Evolutionary conservation across 2,329 filamentous ascomycete species (phyloP), one percentile per base, ranked within the genome.

Genomic region (Alternaria rosae): DNA sequence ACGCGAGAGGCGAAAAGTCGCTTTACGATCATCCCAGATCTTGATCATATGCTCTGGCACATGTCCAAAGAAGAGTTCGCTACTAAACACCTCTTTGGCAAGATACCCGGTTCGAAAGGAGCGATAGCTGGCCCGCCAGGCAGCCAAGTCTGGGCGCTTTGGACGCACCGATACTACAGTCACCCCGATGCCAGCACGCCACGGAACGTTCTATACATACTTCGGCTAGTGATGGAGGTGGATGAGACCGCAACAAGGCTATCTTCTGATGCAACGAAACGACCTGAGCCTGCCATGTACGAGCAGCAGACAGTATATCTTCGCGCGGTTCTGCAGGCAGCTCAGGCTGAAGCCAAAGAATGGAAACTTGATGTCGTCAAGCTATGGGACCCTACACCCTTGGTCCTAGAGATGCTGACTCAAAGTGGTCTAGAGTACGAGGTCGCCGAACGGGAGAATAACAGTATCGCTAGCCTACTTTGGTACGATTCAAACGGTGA

Each of bases 31-130:
- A 69, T 87, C 54, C 91, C 92, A 0, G 87, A 91, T 71, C 76
- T 85, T 58, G 85, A 89, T 53, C 86, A 88, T 17, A 84, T 93
- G 70, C 78, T 85, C 59, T 94, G 92, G 92, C 89, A 93, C 77
- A 85, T 91, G 75, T 86, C 87, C 59, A 87, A 93, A 53, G 92
- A 96, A 79, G 88, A 91, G 55, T 94, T 91, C 76, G 89, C 93
- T 74, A 85, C 85, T 15, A 82, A 85, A 54, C 83, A 86, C 60
- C 82, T 93, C 15, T 86, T 90, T 68, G 52, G 52, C 3, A 76
- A 80, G 7, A 21, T 11, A 5, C 88, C 91, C 0, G 69, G 80
- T 0, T 81, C 89, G 44, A 89, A 90, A 72, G 93, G 93, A 13
- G 92, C 90, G 3, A 82, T 92, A 2, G 87, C 87, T 51, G 82